Percentiles rank a stretch among this genome's conserved stretches.
Evolutionary conservation across 2,329 filamentous ascomycete genomes (phyloP).

Genomic region (Cordyceps cicadae): DNA sequence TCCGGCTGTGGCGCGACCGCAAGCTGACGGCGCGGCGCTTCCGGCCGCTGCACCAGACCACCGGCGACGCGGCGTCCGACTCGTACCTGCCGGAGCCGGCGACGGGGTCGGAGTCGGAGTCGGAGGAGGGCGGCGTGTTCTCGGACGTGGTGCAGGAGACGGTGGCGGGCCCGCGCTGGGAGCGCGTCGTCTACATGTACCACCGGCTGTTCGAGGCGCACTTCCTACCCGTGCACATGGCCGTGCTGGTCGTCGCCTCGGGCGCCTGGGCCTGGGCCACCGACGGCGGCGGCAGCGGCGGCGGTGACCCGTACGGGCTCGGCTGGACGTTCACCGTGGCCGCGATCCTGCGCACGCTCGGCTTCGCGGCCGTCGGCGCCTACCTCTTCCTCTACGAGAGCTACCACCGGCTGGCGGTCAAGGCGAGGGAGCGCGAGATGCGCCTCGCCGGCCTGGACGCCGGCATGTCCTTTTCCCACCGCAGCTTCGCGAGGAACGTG

Average conservation of each 20-base stretch:
- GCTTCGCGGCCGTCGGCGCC: constrained; percentile 54
- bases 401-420: constrained; percentile 56
- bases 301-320: constrained; percentile 44
- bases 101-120: constrained; percentile 31
- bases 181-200: constrained; percentile 48
- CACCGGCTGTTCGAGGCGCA: constrained; percentile 68
- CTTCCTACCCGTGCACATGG: constrained; percentile 61
- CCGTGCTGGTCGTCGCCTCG: constrained; percentile 54
- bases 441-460: constrained; percentile 53
- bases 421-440: constrained; percentile 58
- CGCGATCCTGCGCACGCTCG: constrained; percentile 49
- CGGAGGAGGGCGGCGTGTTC: constrained; percentile 46
- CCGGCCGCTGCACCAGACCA: constrained; percentile 44
- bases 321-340: constrained; percentile 53
- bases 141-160: constrained; percentile 46
- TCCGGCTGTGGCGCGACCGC: constrained; percentile 49
- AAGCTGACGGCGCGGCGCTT: constrained; percentile 48
- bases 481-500: constrained; percentile 46
- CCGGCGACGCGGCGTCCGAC: constrained; percentile 36
- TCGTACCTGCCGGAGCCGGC: constrained; percentile 39
- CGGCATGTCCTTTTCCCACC: constrained; percentile 57
- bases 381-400: constrained; percentile 61
- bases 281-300: too few species aligned
- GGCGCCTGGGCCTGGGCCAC: constrained; percentile 51
- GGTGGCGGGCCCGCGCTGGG: constrained; percentile 44